Percentiles rank a stretch among this genome's conserved stretches.
These are phyloP conservation scores for Metschnikowia santaceciliae DNA, from an alignment of 805 yeast species.

Conservation along the genomic window DNA sequence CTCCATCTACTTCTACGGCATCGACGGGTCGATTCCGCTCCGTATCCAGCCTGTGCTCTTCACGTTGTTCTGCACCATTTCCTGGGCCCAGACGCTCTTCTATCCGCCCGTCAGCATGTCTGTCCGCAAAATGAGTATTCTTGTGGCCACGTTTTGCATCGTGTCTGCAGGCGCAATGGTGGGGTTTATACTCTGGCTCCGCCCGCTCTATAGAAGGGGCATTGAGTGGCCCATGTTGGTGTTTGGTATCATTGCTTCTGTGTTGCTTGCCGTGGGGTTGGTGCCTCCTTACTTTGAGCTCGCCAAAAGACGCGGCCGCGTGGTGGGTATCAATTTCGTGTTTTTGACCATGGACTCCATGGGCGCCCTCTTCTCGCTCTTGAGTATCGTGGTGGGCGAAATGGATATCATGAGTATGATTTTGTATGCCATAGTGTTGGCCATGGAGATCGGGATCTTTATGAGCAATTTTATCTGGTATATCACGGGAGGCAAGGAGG, in stretches of 20 bases:
- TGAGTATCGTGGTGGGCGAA: constrained; percentile 50
- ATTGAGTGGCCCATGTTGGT: constrained; percentile 77
- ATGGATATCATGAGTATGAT: constrained; percentile 78
- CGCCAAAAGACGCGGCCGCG: constrained; percentile 73
- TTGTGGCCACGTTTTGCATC: constrained; percentile 36
- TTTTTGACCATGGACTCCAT: constrained; percentile 70
- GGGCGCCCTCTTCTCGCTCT: constrained; percentile 78
- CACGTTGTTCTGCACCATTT: constrained; percentile 59
- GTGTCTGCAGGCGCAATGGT: constrained; percentile 52
- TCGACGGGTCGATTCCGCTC: constrained; percentile 69
- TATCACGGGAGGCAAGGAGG: constrained; percentile 29
- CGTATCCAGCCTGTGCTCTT: constrained; percentile 87
- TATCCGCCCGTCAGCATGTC: constrained; percentile 63
- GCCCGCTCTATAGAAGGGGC: constrained; percentile 45
- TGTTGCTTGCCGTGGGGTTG: constrained; percentile 71
- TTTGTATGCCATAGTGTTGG: constrained; percentile 69
- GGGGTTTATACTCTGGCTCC: constrained; percentile 69
- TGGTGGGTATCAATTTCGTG: constrained; percentile 82
- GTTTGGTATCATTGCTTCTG: constrained; percentile 76
- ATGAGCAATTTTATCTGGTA: constrained; percentile 69
- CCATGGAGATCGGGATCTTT: constrained; percentile 74
- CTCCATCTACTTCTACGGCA: constrained; percentile 74
- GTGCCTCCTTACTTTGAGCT: constrained; percentile 88
- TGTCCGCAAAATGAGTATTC: constrained; percentile 29
- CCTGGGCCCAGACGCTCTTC: constrained; percentile 59